These are phyloP conservation scores for Byssothecium circinans DNA, from an alignment of 2,329 filamentous ascomycete genomes.

Conservation along the genomic window DNA sequence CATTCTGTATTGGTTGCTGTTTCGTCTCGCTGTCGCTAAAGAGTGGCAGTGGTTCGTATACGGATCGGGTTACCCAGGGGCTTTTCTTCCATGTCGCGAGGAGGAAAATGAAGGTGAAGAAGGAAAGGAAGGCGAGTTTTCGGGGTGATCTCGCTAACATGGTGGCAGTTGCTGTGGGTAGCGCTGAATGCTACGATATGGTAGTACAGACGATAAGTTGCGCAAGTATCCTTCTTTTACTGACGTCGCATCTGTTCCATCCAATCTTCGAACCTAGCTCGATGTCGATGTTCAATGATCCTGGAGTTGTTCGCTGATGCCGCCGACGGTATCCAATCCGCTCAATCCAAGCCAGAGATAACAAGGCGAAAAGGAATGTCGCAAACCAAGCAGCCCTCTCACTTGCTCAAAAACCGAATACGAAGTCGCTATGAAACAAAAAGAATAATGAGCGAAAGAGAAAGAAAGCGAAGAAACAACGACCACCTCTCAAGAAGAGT, in stretches of 20 bases:
- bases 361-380: too few species aligned
- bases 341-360: too few species aligned
- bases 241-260: neutral
- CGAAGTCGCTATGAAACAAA: too few species aligned
- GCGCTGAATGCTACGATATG: too few species aligned
- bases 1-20: conserved; percentile 15
- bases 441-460: too few species aligned
- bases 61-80: conserved; percentile 27
- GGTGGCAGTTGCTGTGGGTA: neutral
- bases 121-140: conserved; percentile 27
- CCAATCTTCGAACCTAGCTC: neutral
- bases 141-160: neutral
- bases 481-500: too few species aligned
- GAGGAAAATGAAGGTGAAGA: conserved; percentile 38
- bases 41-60: conserved; percentile 31
- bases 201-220: neutral
- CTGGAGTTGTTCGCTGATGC: too few species aligned
- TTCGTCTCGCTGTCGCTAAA: conserved; percentile 18
- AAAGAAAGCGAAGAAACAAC: too few species aligned
- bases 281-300: too few species aligned
- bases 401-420: too few species aligned
- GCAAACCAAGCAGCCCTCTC: too few species aligned
- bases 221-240: neutral
- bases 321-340: too few species aligned
- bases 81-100: conserved; percentile 31